phyloP scores from a whole-genome alignment of 768 basidiomycete species.

The Xanthoconium purpureum region DNA sequence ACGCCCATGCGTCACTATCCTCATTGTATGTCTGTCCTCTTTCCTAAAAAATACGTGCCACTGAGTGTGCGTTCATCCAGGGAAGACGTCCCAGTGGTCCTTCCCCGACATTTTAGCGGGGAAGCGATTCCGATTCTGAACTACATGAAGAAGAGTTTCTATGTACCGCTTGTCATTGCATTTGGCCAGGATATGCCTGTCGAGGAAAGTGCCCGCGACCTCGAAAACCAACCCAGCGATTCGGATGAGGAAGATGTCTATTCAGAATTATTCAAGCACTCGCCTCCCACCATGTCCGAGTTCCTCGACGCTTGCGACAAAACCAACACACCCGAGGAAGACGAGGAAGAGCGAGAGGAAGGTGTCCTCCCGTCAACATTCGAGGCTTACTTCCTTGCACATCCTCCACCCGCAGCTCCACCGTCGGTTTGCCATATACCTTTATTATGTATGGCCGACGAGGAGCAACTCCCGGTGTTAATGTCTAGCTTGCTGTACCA shows the following conservation, averaged over 20 bases:
- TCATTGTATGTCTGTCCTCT: neutral
- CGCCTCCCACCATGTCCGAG: slow-evolving; percentile 3
- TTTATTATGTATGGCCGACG: slow-evolving; percentile 7
- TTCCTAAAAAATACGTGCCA: neutral
- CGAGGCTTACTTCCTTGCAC: slow-evolving; percentile 1
- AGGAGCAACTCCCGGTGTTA: neutral
- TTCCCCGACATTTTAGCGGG: slow-evolving; percentile 8
- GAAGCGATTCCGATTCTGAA: slow-evolving; percentile 2
- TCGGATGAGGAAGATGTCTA: neutral
- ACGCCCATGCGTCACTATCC: neutral
- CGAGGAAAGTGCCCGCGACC: neutral
- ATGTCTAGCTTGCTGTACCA: slow-evolving; percentile 12
- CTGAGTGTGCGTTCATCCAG: neutral
- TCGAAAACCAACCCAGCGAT: neutral
- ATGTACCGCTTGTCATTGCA: slow-evolving; percentile 1
- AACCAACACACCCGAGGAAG: neutral
- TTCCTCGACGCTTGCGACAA: slow-evolving; percentile 1
- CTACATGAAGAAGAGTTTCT: neutral
- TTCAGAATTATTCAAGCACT: neutral
- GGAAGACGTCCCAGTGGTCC: slow-evolving; percentile 2
- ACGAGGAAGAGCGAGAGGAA: neutral
- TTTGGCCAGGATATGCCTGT: neutral
- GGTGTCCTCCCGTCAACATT: neutral
- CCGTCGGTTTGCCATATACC: slow-evolving; percentile 6
- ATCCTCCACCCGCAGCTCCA: neutral